Evolutionary conservation across 2,329 filamentous ascomycete genomes (phyloP).

Genomic region (Ceratocystis smalleyi): DNA sequence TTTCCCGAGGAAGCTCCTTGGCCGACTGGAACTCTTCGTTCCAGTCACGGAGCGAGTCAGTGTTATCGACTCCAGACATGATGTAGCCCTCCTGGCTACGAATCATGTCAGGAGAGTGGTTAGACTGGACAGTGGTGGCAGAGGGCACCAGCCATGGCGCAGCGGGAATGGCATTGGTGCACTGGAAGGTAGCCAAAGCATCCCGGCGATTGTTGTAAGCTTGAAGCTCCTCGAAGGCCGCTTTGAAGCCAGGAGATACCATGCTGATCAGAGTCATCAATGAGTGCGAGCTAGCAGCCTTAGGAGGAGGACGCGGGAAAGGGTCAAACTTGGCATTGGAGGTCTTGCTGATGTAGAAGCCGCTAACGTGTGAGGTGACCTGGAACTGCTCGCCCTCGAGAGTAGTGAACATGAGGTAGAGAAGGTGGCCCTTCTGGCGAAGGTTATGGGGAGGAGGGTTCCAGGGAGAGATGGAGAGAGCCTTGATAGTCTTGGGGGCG

Average conservation of each 20-base stretch:
- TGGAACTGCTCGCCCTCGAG: slow-evolving; percentile 91
- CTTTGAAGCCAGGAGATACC: slow-evolving; percentile 69
- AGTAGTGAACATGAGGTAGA: slow-evolving; percentile 79
- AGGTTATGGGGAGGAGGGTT: slow-evolving; percentile 89
- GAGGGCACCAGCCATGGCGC: slow-evolving; percentile 81
- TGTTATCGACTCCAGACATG: slow-evolving; percentile 79
- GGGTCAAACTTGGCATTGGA: slow-evolving; percentile 93
- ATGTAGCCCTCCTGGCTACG: slow-evolving; percentile 87
- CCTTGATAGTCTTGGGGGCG: slow-evolving; percentile 80
- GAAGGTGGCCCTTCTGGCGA: slow-evolving; percentile 76
- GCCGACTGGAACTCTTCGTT: slow-evolving; percentile 98
- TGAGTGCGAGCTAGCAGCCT: slow-evolving; percentile 68
- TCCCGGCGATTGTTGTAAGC: slow-evolving; percentile 76
- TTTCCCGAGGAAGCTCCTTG: slow-evolving; percentile 81
- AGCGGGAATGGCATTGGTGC: slow-evolving; percentile 84
- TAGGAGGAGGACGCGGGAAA: slow-evolving; percentile 60
- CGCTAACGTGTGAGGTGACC: slow-evolving; percentile 82
- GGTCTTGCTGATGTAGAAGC: slow-evolving; percentile 94
- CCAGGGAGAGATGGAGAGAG: slow-evolving; percentile 79
- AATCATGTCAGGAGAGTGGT: slow-evolving; percentile 69
- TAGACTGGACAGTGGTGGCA: slow-evolving; percentile 44
- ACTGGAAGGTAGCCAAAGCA: slow-evolving; percentile 81
- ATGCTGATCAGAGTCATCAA: slow-evolving; percentile 63
- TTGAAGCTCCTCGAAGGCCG: slow-evolving; percentile 61
- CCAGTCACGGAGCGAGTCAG: slow-evolving; percentile 91